phyloP scores from a whole-genome alignment of 139 green algal species.

The Chlorella sp. region DNA sequence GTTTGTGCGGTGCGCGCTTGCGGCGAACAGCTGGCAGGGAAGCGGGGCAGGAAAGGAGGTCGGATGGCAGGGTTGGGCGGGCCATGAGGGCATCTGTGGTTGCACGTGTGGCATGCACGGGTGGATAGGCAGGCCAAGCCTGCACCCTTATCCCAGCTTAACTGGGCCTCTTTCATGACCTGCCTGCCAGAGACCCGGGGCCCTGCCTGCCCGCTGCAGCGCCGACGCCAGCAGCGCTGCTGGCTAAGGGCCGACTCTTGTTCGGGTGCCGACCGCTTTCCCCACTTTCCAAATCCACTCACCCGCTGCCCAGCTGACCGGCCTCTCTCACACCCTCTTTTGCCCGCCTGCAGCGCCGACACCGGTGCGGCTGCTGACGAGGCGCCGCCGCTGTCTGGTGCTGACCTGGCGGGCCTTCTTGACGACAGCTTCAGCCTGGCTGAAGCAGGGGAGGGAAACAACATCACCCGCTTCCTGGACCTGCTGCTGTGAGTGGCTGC shows the following conservation, averaged over 20 bases:
- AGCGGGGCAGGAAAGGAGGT: no score
- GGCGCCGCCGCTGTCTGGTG: not conserved
- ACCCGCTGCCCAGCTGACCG: no score
- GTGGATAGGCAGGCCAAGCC: no score
- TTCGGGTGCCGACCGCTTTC: conserved; percentile 42
- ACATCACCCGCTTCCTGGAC: conserved; percentile 55
- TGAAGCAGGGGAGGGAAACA: conserved; percentile 34
- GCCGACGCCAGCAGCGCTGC: not conserved
- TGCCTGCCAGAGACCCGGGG: no score
- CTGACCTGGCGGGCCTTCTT: conserved; percentile 68
- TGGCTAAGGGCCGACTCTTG: not conserved
- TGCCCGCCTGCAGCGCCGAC: not conserved
- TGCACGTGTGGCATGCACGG: no score
- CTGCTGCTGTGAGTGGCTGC: conserved; percentile 44
- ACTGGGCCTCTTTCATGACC: no score
- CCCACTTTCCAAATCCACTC: no score
- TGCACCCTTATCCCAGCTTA: not conserved
- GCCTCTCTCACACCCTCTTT: not conserved
- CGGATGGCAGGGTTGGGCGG: no score
- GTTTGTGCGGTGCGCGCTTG: no score
- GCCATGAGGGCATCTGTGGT: no score
- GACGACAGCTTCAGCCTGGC: conserved; percentile 68
- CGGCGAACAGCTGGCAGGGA: no score
- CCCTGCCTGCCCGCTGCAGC: not conserved
- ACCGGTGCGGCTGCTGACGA: not conserved